A percentile compares a stretch with the other conserved stretches of the same genome.
Conservation (phyloP, 2,329 filamentous ascomycete genomes). For the Aspergillus sp. region DNA sequence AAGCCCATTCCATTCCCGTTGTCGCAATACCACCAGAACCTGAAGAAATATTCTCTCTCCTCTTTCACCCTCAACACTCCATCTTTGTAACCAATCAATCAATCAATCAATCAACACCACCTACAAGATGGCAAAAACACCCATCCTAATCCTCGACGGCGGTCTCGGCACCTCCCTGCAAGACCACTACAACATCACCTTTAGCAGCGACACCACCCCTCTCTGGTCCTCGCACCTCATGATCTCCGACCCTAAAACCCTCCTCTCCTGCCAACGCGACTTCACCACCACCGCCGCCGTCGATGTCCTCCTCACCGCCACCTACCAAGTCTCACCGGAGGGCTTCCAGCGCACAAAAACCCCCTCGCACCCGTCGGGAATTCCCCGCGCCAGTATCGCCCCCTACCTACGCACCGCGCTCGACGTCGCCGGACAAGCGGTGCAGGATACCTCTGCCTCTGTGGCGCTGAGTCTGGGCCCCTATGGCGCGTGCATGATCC, state of each 20-base stretch:
- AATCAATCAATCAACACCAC: too few relatives aligned
- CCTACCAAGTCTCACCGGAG: constrained; percentile 63
- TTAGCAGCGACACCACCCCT: constrained; percentile 52
- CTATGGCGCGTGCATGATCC: constrained; percentile 67
- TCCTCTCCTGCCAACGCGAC: constrained; percentile 57
- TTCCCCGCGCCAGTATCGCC: constrained; percentile 44
- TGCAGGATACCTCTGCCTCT: constrained; percentile 18
- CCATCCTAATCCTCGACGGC: constrained; percentile 60
- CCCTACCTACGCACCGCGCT: constrained; percentile 46
- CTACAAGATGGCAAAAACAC: background rate
- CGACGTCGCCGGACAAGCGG: constrained; percentile 37
- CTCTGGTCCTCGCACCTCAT: constrained; percentile 70
- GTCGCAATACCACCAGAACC: background rate
- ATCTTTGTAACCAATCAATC: too few relatives aligned
- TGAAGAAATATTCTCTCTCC: background rate
- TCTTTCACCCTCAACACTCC: background rate
- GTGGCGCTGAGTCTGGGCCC: constrained; percentile 63
- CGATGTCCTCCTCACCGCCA: constrained; percentile 67
- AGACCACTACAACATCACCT: constrained; percentile 56
- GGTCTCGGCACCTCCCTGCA: constrained; percentile 68
- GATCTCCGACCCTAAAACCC: constrained; percentile 54
- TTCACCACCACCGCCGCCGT: constrained; percentile 57
- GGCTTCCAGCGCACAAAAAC: constrained; percentile 58
- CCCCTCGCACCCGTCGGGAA: constrained; percentile 46
- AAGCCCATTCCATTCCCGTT: background rate